Percentiles rank a stretch among this genome's conserved stretches.
Evolutionary conservation across 352 stramenopile genomes (phyloP).

Genomic region (Blastocystis sp.): DNA sequence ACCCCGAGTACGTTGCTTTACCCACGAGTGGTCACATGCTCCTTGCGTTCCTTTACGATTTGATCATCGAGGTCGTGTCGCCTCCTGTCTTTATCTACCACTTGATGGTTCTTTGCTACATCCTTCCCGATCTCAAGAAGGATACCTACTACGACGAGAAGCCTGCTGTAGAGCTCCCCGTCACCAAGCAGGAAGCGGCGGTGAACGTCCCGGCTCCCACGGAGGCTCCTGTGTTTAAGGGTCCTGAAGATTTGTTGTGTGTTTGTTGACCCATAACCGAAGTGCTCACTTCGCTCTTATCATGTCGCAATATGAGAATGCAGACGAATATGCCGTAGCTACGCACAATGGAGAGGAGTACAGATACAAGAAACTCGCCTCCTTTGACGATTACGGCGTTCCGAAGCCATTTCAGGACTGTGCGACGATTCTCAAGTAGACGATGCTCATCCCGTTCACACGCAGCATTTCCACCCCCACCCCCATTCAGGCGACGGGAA

Average conservation of each 20-base stretch:
- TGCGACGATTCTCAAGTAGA: background rate
- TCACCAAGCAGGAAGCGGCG: background rate
- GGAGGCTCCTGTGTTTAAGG: background rate
- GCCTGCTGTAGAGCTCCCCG: background rate
- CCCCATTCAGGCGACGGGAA: conserved; percentile 63
- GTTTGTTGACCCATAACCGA: background rate
- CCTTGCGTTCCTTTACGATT: background rate
- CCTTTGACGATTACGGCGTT: background rate
- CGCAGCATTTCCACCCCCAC: conserved; percentile 61
- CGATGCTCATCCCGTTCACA: background rate
- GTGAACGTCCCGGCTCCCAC: background rate
- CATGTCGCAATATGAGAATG: too few species aligned
- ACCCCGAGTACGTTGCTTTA: background rate
- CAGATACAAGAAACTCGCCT: background rate
- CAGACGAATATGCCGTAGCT: background rate
- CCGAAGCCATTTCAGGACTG: background rate
- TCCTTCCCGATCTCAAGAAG: conserved; percentile 1
- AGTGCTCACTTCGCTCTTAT: too few species aligned
- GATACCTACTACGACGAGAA: conserved; percentile 1
- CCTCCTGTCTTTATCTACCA: conserved; percentile 15
- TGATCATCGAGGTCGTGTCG: background rate
- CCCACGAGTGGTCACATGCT: background rate
- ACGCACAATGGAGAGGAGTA: background rate
- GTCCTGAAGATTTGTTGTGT: background rate
- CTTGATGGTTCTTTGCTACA: background rate